Evolutionary conservation across 345 rosid genomes (phyloP).

Genomic region (Chamaenerion angustifolium): DNA sequence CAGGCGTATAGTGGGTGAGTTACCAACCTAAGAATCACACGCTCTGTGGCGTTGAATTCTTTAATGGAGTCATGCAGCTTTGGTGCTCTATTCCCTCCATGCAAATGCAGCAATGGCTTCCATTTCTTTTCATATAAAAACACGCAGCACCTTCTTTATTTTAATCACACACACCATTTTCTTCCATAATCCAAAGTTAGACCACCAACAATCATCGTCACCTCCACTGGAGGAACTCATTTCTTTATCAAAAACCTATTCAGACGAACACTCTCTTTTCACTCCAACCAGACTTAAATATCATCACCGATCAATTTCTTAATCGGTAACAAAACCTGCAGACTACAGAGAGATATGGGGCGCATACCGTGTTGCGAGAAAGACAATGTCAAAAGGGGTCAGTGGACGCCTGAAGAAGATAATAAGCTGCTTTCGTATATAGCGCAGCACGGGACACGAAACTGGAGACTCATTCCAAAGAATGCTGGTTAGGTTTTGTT

Average conservation of each 20-base stretch:
- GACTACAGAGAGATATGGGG: conserved; percentile 34
- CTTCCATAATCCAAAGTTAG: not conserved
- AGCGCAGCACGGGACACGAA: conserved; percentile 83
- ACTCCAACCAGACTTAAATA: not conserved
- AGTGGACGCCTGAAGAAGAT: conserved; percentile 98
- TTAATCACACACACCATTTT: conserved; percentile 6
- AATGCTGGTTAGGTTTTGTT: conserved; percentile 43
- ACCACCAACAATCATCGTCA: not conserved
- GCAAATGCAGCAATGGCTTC: conserved; percentile 1
- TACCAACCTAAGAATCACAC: conserved; percentile 70
- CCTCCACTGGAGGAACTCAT: not conserved
- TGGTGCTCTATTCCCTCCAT: conserved; percentile 19
- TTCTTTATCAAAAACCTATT: not conserved
- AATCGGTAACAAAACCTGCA: not conserved
- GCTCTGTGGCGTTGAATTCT: conserved; percentile 89
- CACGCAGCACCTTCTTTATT: conserved; percentile 1
- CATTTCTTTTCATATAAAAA: conserved; percentile 12
- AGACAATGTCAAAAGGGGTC: conserved; percentile 87
- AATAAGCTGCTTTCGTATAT: conserved; percentile 87
- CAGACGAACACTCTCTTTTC: not conserved
- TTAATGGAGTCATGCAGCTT: conserved; percentile 76
- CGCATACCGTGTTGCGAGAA: conserved; percentile 93
- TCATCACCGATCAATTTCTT: not conserved
- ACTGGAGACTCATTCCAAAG: conserved; percentile 95
- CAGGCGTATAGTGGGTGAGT: conserved; percentile 57